A percentile compares a stretch with the other conserved stretches of the same genome.
phyloP scores from a whole-genome alignment of 805 yeast genomes.

The Saturnispora sekii region DNA sequence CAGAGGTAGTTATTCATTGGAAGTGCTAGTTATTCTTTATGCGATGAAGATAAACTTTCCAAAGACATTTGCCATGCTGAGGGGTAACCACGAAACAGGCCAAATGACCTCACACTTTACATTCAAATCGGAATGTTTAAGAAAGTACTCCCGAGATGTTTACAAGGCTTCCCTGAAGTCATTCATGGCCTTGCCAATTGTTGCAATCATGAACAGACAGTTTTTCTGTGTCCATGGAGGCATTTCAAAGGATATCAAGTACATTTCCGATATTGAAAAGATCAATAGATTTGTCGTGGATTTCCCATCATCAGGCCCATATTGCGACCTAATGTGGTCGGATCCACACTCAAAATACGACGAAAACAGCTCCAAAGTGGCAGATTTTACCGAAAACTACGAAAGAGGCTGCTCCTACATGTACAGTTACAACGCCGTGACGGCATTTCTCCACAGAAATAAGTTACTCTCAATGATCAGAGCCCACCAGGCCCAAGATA shows the following conservation, averaged over 20 bases:
- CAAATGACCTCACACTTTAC: slow-evolving; percentile 93
- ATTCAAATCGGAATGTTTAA: slow-evolving; percentile 80
- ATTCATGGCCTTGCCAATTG: slow-evolving; percentile 81
- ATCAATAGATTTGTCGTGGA: slow-evolving; percentile 84
- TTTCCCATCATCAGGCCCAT: slow-evolving; percentile 75
- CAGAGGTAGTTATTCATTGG: slow-evolving; percentile 85
- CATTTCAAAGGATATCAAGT: slow-evolving; percentile 70
- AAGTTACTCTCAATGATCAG: slow-evolving; percentile 77
- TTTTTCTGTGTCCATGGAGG: slow-evolving; percentile 97
- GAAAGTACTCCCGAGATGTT: slow-evolving; percentile 58
- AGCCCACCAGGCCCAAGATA: slow-evolving; percentile 97
- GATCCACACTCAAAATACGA: slow-evolving; percentile 92
- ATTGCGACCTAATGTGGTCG: slow-evolving; percentile 95
- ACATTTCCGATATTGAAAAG: slow-evolving; percentile 56
- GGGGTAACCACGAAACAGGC: slow-evolving; percentile 94
- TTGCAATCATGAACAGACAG: slow-evolving; percentile 88
- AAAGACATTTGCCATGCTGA: slow-evolving; percentile 61
- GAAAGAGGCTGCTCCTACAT: slow-evolving; percentile 86
- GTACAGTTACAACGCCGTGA: slow-evolving; percentile 73
- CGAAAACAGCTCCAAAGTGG: slow-evolving; percentile 22
- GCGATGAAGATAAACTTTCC: slow-evolving; percentile 72
- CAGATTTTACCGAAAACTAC: slow-evolving; percentile 56
- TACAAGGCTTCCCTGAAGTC: slow-evolving; percentile 70
- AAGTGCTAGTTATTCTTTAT: slow-evolving; percentile 67
- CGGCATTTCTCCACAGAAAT: slow-evolving; percentile 68